Evolutionary conservation across 2,329 filamentous ascomycete species (phyloP), one percentile per base, ranked within the genome.

Genomic region (Arthrobotrys conoides): DNA sequence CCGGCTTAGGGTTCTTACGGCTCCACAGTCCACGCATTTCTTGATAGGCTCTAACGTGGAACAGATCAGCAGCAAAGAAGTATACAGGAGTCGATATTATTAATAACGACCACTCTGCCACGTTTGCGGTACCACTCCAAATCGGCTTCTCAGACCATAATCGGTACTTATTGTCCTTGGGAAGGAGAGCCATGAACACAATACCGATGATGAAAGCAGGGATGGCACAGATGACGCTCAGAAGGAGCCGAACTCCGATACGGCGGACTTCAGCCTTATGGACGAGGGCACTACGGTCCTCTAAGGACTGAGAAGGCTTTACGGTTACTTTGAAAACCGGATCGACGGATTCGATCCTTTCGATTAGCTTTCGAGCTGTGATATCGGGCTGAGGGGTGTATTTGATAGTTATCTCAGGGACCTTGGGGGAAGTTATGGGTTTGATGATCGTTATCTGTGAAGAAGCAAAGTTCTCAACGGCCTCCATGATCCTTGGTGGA

Each of bases 191-290:
- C 94, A 97, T 97, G 85, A 93, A 97, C 0, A 97, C 90, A 67
- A 97, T 93, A 2, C 95, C 94, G 46, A 97, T 90, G 64, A 97
- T 83, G 81, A 97, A 94, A 0, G 93, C 93, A 1, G 95, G 94
- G 53, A 97, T 91, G 20, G 92, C 91, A 5, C 92, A 86, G 27
- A 91, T 82, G 30, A 91, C 84, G 0, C 93, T 91, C 70, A 96
- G 87, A 0, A 92, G 83, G 16, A 93, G 87, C n/a, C 94, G 90
- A 76, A 88, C 86, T 0, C 94, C 84, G 14, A 96, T 88, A 36
- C 90, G 88, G 24, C 86, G 88, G 82, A 91, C 89, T 82, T 97
- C 93, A 73, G 88, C 88, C 20, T 87, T 87, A 78, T 92, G 91
- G 83, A 97, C 93, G 46, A 87, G 86, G 80, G 89, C 89, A 2